Evolutionary conservation across 495 filamentous ascomycete species (phyloP).

Genomic region (Physcia stellaris): DNA sequence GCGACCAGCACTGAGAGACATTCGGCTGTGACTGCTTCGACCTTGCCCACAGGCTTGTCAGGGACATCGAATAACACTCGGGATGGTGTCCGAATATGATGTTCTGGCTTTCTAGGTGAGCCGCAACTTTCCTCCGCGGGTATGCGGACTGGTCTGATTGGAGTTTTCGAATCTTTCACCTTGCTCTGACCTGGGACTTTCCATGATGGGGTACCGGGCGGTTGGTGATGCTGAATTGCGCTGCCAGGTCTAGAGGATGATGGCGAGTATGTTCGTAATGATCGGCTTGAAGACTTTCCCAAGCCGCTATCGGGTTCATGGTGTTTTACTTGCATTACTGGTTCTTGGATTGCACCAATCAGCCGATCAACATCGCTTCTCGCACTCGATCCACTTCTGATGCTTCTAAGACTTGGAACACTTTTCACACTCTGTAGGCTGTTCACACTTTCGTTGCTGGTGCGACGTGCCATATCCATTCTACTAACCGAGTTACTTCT

Average conservation of each 20-base stretch:
- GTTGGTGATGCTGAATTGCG: not conserved
- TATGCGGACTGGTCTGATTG: conserved; percentile 16
- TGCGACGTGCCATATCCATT: conserved; percentile 14
- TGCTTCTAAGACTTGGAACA: conserved; percentile 26
- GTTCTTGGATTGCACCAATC: conserved; percentile 61
- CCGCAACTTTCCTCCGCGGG: conserved; percentile 13
- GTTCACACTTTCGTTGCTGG: conserved; percentile 22
- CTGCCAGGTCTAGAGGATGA: conserved; percentile 1
- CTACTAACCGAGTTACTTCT: conserved; percentile 7
- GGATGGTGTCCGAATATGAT: conserved; percentile 6
- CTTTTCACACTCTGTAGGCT: conserved; percentile 23
- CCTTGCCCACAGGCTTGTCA: conserved; percentile 4
- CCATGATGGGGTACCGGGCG: not conserved
- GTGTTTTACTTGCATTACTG: conserved; percentile 25
- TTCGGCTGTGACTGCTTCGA: conserved; percentile 18
- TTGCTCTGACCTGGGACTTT: conserved; percentile 14
- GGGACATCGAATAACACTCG: conserved; percentile 14
- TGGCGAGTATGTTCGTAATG: conserved; percentile 2
- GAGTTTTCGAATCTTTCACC: conserved; percentile 17
- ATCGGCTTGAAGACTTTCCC: not conserved
- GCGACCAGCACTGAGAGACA: conserved; percentile 61
- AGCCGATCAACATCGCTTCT: conserved; percentile 60
- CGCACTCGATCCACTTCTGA: conserved; percentile 34
- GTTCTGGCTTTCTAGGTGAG: conserved; percentile 2
- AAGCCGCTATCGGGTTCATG: conserved; percentile 10